Evolutionary conservation across 164 flowering plant species (phyloP).

Genomic region (Magnolia changhungtana): DNA sequence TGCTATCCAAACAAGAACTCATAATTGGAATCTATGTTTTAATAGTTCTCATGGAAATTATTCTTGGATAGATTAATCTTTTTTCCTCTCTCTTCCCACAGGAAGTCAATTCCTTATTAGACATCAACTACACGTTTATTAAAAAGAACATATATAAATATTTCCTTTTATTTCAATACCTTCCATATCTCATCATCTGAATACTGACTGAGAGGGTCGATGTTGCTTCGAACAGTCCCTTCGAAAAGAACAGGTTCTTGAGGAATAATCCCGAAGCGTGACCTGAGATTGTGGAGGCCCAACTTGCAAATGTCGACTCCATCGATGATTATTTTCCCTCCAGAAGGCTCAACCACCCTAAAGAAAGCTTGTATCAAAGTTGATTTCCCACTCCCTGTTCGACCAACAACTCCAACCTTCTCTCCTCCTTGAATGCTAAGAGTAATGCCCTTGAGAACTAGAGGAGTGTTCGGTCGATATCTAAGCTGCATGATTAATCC

Average conservation of each 20-base stretch:
- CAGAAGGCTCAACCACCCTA: constrained; percentile 83
- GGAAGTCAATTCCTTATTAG: background rate
- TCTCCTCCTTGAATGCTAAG: constrained; percentile 77
- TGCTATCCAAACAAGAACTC: too few species aligned
- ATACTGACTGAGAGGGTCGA: constrained; percentile 73
- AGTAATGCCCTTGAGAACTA: constrained; percentile 77
- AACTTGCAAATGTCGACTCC: constrained; percentile 60
- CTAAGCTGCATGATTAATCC: constrained; percentile 51
- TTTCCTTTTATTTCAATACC: constrained; percentile 35
- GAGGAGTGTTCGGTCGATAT: constrained; percentile 83
- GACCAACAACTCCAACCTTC: constrained; percentile 92
- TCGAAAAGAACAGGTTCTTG: constrained; percentile 96
- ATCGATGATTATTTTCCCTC: constrained; percentile 71
- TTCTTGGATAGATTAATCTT: too few species aligned
- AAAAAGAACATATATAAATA: background rate
- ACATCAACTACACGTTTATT: background rate
- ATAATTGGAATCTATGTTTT: too few species aligned
- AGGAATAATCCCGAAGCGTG: constrained; percentile 92
- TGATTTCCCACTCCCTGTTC: constrained; percentile 96
- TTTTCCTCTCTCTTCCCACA: too few species aligned
- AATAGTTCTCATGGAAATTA: too few species aligned
- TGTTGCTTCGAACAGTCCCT: constrained; percentile 90
- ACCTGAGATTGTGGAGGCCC: constrained; percentile 91
- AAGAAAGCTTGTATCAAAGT: constrained; percentile 86
- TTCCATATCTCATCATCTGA: constrained; percentile 94